Evolutionary conservation across 2,329 filamentous ascomycete species (phyloP), one percentile per base, ranked within the genome.

Genomic region (Cercospora sp.): DNA sequence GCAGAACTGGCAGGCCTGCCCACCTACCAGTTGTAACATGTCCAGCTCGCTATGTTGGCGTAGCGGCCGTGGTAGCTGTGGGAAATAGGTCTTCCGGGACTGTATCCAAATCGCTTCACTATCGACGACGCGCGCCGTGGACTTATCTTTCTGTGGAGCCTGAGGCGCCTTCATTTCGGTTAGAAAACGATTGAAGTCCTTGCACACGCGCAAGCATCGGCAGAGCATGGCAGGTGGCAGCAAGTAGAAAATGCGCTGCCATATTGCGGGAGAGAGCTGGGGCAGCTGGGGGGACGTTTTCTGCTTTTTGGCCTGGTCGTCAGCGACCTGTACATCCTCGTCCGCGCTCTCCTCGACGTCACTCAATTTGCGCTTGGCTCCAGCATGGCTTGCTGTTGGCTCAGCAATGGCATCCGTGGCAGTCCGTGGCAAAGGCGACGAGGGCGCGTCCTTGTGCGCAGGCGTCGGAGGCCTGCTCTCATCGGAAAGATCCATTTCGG

Each of bases 21-120:
- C 85, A 77, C 87, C 89, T 39, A 88, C 83, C 61, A 95, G 81
- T 74, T 86, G 87, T 87, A 92, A 93, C 91, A 94, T 94, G 51
- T 90, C 86, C 71, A 91, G 81, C 78, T 95, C 92, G 51, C 87
- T 86, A 76, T 85, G 86, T 67, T 84, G 85, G 63, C 82, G 81
- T 60, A 94, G 82, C 30, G 91, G 91, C 65, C 84, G 84, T 58
- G 92, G 92, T 82, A 93, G 87, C 72, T 85, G 85, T 28, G 87
- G 87, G 81, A 87, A 87, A 77, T 87, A 89, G 20, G 82, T 80
- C 73, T 88, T 88, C 75, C 91, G 87, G 73, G 91, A 90, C 72
- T 84, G 81, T 76, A 86, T 86, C 91, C 91, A 94, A 74, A 94
- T 88, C 59, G 81, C 80, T 75, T 92, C 87, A 74, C 90, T 87